Conservation (phyloP, 306 rosid species). For the Cicer cuneatum region DNA sequence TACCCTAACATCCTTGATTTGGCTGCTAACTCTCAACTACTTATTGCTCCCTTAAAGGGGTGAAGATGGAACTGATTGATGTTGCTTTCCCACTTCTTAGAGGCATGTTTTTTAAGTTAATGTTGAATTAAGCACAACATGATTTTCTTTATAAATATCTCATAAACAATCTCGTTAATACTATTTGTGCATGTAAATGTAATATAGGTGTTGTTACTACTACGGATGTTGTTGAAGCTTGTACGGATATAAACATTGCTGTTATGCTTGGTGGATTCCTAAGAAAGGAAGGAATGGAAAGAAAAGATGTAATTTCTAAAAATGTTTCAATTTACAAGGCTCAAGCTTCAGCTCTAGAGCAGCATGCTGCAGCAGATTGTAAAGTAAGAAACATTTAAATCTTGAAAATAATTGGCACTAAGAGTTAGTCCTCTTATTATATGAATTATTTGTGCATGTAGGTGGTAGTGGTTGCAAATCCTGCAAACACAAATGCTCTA, state of each 20-base stretch:
- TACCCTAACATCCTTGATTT: constrained; percentile 55
- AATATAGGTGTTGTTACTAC: constrained; percentile 58
- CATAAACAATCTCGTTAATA: not conserved
- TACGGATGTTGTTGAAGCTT: constrained; percentile 72
- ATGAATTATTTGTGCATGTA: constrained; percentile 36
- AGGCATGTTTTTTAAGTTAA: constrained; percentile 36
- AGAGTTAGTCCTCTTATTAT: not conserved
- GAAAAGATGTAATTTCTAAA: constrained; percentile 75
- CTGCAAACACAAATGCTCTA: constrained; percentile 92
- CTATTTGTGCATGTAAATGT: constrained; percentile 44
- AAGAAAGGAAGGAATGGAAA: constrained; percentile 85
- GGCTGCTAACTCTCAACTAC: constrained; percentile 59
- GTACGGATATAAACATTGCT: constrained; percentile 67
- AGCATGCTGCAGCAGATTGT: constrained; percentile 70
- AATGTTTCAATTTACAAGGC: constrained; percentile 79
- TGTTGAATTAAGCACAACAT: not conserved
- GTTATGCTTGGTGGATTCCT: constrained; percentile 81
- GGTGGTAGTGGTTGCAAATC: constrained; percentile 96
- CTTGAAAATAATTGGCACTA: not conserved
- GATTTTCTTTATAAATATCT: not conserved
- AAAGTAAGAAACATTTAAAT: constrained; percentile 52
- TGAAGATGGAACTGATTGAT: constrained; percentile 73
- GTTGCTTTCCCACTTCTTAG: constrained; percentile 75
- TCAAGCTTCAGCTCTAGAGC: constrained; percentile 76
- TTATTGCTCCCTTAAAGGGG: constrained; percentile 65